phyloP scores from a whole-genome alignment of 495 filamentous ascomycete species.

The Aspergillus mulundensis region DNA sequence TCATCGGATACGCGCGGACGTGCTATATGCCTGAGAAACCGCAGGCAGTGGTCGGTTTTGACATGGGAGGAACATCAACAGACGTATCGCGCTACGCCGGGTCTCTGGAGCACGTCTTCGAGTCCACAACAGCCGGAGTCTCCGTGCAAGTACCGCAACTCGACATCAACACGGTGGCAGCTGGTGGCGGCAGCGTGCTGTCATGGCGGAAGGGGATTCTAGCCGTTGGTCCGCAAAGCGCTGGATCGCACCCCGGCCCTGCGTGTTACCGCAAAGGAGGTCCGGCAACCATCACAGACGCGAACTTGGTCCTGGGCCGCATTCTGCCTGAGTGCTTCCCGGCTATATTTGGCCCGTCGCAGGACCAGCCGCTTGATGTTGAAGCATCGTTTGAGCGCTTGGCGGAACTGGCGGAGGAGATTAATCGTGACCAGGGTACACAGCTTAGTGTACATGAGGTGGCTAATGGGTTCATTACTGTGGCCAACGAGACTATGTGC shows the following conservation, averaged over 20 bases:
- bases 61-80: conserved; percentile 88
- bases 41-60: conserved; percentile 87
- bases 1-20: conserved; percentile 83
- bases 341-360: neutral
- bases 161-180: conserved; percentile 91
- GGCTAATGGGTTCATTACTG: conserved; percentile 71
- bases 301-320: conserved; percentile 77
- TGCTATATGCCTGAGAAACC: conserved; percentile 62
- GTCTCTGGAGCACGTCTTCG: conserved; percentile 86
- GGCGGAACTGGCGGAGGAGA: conserved; percentile 54
- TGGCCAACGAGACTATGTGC: conserved; percentile 97
- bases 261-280: conserved; percentile 90
- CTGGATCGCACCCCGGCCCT: conserved; percentile 80
- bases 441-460: conserved; percentile 70
- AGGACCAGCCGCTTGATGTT: conserved; percentile 58
- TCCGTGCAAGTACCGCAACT: conserved; percentile 86
- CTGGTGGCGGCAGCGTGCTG: conserved; percentile 79
- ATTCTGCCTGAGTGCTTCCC: conserved; percentile 87
- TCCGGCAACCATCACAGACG: conserved; percentile 84
- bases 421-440: conserved; percentile 29
- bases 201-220: conserved; percentile 85
- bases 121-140: conserved; percentile 85
- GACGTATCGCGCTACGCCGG: conserved; percentile 86
- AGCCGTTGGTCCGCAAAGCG: conserved; percentile 83
- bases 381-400: conserved; percentile 62